phyloP scores from a whole-genome alignment of 306 rosid species.

The Trifolium fragiferum region DNA sequence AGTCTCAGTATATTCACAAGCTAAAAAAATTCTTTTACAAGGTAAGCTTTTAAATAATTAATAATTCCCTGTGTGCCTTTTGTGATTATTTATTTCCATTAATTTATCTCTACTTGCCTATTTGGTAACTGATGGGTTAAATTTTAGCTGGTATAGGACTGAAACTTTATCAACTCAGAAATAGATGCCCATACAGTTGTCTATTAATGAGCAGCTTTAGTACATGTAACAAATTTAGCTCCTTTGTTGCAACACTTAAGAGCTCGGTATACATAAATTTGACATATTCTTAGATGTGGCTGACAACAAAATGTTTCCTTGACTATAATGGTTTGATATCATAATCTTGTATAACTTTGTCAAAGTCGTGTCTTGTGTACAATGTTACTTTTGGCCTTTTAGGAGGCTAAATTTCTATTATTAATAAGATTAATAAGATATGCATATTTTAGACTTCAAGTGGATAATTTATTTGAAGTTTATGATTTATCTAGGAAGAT shows the following conservation, averaged over 20 bases:
- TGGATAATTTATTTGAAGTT: neutral
- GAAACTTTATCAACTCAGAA: constrained; percentile 11
- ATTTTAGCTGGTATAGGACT: neutral
- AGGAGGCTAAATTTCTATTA: constrained; percentile 1
- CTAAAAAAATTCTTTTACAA: constrained; percentile 11
- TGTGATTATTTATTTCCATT: constrained; percentile 1
- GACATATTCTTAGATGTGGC: constrained; percentile 9
- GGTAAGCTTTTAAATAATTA: constrained; percentile 16
- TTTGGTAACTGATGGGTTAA: neutral
- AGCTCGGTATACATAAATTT: neutral
- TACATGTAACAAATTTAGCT: neutral
- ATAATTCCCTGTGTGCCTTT: constrained; percentile 15
- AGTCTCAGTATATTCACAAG: neutral
- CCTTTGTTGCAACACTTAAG: constrained; percentile 4
- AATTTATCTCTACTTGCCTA: neutral
- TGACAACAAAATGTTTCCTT: constrained; percentile 4
- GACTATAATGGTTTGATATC: constrained; percentile 16
- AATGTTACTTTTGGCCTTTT: constrained; percentile 7
- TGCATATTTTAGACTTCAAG: constrained; percentile 22
- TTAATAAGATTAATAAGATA: neutral
- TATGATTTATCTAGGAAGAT: neutral
- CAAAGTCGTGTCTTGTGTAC: constrained; percentile 16
- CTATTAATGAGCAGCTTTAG: constrained; percentile 11
- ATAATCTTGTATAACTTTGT: neutral
- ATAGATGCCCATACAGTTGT: constrained; percentile 9